Conservation (phyloP, 1,284 basidiomycete genomes). For the Ustilago tritici region DNA sequence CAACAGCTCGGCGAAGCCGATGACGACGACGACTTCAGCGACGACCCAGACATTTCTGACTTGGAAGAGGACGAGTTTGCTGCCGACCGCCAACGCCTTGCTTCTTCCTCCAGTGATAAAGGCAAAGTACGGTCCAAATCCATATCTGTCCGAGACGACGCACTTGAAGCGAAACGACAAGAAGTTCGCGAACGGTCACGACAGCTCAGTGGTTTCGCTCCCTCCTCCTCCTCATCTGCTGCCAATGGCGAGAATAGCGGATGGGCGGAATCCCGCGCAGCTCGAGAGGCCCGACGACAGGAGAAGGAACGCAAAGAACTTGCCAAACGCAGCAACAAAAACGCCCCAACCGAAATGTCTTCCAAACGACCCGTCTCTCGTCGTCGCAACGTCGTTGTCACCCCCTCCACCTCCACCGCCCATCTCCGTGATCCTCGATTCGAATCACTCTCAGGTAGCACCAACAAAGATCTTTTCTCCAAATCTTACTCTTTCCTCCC, state of each 20-base stretch:
- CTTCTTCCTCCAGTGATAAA: conserved; percentile 19
- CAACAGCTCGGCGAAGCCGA: conserved; percentile 27
- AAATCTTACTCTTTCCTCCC: conserved; percentile 84
- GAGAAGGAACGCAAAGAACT: conserved; percentile 38
- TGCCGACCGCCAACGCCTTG: conserved; percentile 32
- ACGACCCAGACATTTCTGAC: conserved; percentile 37
- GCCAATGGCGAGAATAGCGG: conserved; percentile 8
- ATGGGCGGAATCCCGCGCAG: conserved; percentile 17
- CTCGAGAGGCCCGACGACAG: conserved; percentile 22
- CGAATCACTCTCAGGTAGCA: conserved; percentile 79
- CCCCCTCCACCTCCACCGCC: conserved; percentile 75
- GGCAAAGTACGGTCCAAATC: conserved; percentile 22
- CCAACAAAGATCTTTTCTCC: conserved; percentile 78
- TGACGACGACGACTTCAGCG: conserved; percentile 21
- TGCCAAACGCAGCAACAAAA: conserved; percentile 80
- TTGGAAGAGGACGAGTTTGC: conserved; percentile 59
- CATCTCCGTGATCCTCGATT: conserved; percentile 90
- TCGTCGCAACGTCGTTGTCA: conserved; percentile 80
- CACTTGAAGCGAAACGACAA: conserved; percentile 32
- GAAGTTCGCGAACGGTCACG: conserved; percentile 44
- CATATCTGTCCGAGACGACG: conserved; percentile 17
- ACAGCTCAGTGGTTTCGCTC: conserved; percentile 29
- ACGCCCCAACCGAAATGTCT: conserved; percentile 88
- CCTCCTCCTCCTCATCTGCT: conserved; percentile 5
- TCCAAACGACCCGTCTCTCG: conserved; percentile 89